A percentile compares a stretch with the other conserved stretches of the same genome.
Evolutionary conservation across 768 basidiomycete species (phyloP).

Genomic region (Pulveroboletus sp.): DNA sequence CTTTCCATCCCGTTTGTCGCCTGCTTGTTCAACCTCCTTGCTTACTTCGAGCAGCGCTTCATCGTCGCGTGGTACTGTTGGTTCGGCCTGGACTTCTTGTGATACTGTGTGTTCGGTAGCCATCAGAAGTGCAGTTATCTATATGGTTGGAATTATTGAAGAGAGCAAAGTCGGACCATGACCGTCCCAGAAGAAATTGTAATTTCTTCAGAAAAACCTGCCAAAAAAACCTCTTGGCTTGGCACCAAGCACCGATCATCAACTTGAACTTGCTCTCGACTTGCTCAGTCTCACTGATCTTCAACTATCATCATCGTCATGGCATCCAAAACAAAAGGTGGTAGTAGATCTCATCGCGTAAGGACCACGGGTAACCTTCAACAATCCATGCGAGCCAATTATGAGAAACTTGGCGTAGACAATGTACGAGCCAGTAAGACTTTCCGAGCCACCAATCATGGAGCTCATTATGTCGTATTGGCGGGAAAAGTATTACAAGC

Average conservation of each 20-base stretch:
- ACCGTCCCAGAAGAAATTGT: conserved; percentile 1
- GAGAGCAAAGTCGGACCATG: neutral
- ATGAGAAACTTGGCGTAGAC: conserved; percentile 54
- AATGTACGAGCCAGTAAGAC: conserved; percentile 38
- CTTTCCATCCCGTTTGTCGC: conserved; percentile 16
- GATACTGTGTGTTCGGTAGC: conserved; percentile 5
- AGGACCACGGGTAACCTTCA: conserved; percentile 23
- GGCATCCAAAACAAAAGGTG: conserved; percentile 5
- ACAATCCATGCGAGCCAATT: conserved; percentile 52
- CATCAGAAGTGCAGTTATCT: conserved; percentile 8
- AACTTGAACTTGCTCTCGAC: too few relatives aligned
- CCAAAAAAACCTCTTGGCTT: neutral
- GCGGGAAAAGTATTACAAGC: conserved; percentile 25
- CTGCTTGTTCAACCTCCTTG: conserved; percentile 7
- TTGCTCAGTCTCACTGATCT: too few relatives aligned
- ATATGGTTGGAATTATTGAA: neutral
- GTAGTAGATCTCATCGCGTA: conserved; percentile 25
- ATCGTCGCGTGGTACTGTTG: conserved; percentile 8
- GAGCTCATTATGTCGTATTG: conserved; percentile 5
- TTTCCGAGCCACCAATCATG: neutral
- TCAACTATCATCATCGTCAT: conserved; percentile 1
- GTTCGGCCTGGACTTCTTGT: conserved; percentile 7
- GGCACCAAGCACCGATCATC: too few relatives aligned
- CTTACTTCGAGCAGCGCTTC: neutral
- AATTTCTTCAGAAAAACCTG: neutral